A percentile compares a stretch with the other conserved stretches of the same genome.
phyloP scores from a whole-genome alignment of 2,329 filamentous ascomycete species.

The Sodiomyces alkalinus region DNA sequence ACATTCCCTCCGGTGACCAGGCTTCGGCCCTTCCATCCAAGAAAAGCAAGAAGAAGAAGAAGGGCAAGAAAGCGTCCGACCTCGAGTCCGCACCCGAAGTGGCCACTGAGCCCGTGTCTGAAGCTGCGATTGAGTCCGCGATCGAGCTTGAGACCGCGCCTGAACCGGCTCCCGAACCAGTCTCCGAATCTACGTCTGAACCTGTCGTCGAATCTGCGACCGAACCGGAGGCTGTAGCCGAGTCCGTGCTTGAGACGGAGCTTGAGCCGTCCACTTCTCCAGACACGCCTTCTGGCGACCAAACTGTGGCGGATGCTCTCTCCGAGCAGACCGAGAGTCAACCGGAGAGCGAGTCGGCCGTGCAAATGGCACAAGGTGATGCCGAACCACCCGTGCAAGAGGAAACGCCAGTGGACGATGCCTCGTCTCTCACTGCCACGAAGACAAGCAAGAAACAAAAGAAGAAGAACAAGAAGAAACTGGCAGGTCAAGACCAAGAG shows the following conservation, averaged over 20 bases:
- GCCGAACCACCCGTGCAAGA: too few relatives aligned
- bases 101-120: conserved; percentile 3
- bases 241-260: neutral
- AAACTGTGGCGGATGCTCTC: too few relatives aligned
- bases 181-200: conserved; percentile 4
- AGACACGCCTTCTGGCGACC: too few relatives aligned
- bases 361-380: too few relatives aligned
- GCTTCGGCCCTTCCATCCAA: conserved; percentile 1
- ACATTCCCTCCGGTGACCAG: neutral
- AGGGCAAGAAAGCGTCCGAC: conserved; percentile 6
- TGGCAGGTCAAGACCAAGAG: too few relatives aligned
- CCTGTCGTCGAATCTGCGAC: neutral
- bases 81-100: too few relatives aligned
- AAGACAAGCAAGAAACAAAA: conserved; percentile 11
- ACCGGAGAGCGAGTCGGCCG: too few relatives aligned
- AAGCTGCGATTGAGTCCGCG: too few relatives aligned
- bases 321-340: too few relatives aligned
- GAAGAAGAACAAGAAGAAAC: conserved; percentile 7
- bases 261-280: neutral
- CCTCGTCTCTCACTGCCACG: conserved; percentile 5
- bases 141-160: conserved; percentile 1
- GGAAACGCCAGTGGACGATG: neutral
- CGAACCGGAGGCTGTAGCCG: neutral
- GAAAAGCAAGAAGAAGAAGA: conserved; percentile 1
- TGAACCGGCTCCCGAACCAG: too few relatives aligned